phyloP scores from a whole-genome alignment of 73 alveolate genomes.

The Paramecium tetraurelia region DNA sequence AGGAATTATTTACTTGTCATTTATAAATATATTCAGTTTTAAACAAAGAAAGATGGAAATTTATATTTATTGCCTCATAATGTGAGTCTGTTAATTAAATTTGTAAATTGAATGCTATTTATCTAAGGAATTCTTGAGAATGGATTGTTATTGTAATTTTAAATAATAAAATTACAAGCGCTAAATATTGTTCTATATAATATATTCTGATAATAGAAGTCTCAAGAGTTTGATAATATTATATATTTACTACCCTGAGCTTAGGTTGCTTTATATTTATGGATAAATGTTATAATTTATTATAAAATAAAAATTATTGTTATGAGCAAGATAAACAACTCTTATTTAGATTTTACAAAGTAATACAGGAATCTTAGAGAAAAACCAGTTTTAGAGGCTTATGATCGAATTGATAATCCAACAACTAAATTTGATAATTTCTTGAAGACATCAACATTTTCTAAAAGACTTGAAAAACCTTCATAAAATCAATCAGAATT shows the following conservation, averaged over 20 bases:
- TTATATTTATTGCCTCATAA: no score
- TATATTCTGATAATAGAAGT: no score
- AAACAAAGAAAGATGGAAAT: neutral
- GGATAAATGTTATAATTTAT: neutral
- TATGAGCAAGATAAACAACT: neutral
- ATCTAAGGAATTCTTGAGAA: no score
- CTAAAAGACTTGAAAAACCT: neutral
- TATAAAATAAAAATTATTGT: neutral
- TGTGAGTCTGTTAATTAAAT: no score
- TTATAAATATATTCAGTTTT: no score
- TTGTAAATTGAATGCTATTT: no score
- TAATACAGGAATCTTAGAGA: neutral
- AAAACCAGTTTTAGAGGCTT: neutral
- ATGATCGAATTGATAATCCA: neutral
- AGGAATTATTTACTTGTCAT: no score
- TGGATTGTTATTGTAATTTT: no score
- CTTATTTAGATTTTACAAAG: neutral
- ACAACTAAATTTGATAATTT: neutral
- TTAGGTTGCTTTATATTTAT: neutral
- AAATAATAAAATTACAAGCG: no score
- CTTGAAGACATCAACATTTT: neutral
- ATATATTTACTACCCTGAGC: no score
- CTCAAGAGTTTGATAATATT: no score
- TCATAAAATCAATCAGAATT: neutral
- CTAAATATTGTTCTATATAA: no score